These are phyloP conservation scores for Trypanosoma cruzi DNA, from an alignment of 208 protist species.

Conservation along the genomic window DNA sequence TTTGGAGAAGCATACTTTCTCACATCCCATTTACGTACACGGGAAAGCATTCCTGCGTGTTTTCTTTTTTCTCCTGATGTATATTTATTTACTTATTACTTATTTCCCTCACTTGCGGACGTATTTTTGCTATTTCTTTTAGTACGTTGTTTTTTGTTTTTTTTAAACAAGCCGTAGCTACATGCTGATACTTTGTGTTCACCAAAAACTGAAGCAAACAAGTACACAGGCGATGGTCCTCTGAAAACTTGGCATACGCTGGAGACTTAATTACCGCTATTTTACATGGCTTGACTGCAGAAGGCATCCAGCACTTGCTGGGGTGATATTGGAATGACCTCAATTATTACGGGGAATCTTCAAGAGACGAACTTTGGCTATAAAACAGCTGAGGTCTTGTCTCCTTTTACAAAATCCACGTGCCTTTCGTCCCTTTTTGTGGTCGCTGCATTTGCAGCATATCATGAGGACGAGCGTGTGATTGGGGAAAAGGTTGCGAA, in stretches of 20 bases:
- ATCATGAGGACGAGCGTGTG: not conserved
- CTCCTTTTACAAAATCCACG: too few species aligned
- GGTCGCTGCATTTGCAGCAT: too few species aligned
- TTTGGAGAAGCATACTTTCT: too few species aligned
- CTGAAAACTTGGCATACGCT: not conserved
- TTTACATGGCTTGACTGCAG: not conserved
- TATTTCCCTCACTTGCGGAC: too few species aligned
- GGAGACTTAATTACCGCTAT: not conserved
- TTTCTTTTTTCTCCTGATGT: too few species aligned
- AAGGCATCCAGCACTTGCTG: not conserved
- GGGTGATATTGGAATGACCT: not conserved
- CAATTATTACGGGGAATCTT: not conserved
- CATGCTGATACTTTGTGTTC: too few species aligned
- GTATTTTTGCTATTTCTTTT: not conserved
- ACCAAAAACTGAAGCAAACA: too few species aligned
- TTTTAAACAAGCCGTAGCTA: too few species aligned
- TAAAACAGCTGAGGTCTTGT: not conserved
- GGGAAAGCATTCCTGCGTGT: too few species aligned
- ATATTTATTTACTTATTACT: too few species aligned
- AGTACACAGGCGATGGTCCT: not conserved
- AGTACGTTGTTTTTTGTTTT: not conserved
- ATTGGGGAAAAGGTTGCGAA: not conserved
- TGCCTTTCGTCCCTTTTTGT: conserved; percentile 31
- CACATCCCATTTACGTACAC: too few species aligned
- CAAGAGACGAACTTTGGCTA: not conserved